These are phyloP conservation scores for Euphorbia tirucalli DNA, from an alignment of 345 rosid species.

Conservation along the genomic window DNA sequence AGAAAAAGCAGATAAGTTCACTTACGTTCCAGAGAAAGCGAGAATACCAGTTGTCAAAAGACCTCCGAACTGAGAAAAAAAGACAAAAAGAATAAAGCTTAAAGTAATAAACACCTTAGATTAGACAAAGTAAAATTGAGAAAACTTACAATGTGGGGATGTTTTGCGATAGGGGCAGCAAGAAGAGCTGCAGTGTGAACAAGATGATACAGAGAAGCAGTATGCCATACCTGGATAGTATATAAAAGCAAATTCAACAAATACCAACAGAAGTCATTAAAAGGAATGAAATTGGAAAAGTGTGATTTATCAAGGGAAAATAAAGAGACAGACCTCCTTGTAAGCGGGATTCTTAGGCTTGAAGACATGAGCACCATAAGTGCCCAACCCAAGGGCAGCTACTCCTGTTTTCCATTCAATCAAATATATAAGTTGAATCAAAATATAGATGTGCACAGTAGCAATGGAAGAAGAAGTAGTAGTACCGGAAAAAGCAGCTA, in stretches of 20 bases:
- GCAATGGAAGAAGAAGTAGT: neutral
- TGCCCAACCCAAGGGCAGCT: slow-evolving; percentile 87
- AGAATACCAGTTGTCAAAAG: slow-evolving; percentile 82
- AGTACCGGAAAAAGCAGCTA: slow-evolving; percentile 81
- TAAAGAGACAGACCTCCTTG: slow-evolving; percentile 53
- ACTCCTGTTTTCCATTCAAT: slow-evolving; percentile 44
- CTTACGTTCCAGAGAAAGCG: slow-evolving; percentile 90
- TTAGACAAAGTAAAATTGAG: neutral
- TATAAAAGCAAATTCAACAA: neutral
- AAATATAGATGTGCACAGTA: neutral
- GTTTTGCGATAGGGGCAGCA: slow-evolving; percentile 70
- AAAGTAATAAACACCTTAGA: neutral
- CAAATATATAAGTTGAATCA: neutral
- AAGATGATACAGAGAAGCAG: slow-evolving; percentile 88
- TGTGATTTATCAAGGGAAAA: neutral
- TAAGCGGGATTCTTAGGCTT: slow-evolving; percentile 73
- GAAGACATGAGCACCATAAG: slow-evolving; percentile 82
- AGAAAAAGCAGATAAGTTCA: slow-evolving; percentile 20
- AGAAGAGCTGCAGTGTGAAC: slow-evolving; percentile 87
- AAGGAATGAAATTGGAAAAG: neutral
- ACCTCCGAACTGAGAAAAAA: slow-evolving; percentile 73
- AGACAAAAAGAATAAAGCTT: slow-evolving; percentile 1
- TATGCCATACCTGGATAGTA: slow-evolving; percentile 89
- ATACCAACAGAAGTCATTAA: slow-evolving; percentile 14
- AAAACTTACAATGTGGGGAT: slow-evolving; percentile 61